Conservation (phyloP, 208 protist species). For the Acanthamoeba lenticulata region DNA sequence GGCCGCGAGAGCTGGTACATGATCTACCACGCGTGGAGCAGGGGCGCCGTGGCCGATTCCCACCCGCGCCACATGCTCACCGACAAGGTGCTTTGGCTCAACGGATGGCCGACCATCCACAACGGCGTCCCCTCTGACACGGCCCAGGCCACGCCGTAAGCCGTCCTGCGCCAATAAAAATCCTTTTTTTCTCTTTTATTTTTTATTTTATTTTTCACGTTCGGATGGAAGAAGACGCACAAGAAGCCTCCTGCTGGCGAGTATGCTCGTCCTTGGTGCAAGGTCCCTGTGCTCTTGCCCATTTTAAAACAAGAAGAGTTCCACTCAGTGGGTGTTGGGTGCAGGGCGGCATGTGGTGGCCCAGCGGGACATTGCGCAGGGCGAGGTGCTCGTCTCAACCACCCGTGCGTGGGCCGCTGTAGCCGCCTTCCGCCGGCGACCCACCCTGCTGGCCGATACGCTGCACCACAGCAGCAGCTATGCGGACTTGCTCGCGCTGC, state of each 20-base stretch:
- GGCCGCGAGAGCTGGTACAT: neutral
- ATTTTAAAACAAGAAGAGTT: too few species aligned
- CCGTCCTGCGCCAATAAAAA: too few species aligned
- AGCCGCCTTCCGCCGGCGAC: neutral
- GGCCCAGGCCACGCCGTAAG: neutral
- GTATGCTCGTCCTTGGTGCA: too few species aligned
- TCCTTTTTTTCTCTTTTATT: too few species aligned
- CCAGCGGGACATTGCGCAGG: neutral
- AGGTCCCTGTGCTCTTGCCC: too few species aligned
- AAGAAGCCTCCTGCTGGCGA: too few species aligned
- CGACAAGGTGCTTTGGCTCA: neutral
- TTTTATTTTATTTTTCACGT: too few species aligned
- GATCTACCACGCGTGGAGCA: neutral
- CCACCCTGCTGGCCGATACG: neutral
- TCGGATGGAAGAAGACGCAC: too few species aligned
- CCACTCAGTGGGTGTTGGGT: too few species aligned
- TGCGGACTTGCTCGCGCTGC: neutral
- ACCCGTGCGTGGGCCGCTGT: neutral
- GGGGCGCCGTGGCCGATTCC: neutral
- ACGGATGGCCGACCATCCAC: neutral
- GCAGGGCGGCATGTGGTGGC: neutral
- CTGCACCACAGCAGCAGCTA: neutral
- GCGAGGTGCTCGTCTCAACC: neutral
- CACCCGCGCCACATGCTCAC: constrained; percentile 20
- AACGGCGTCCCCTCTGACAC: neutral